Evolutionary conservation across 139 green algal genomes (phyloP).

Genomic region (Asterochloris sp.): DNA sequence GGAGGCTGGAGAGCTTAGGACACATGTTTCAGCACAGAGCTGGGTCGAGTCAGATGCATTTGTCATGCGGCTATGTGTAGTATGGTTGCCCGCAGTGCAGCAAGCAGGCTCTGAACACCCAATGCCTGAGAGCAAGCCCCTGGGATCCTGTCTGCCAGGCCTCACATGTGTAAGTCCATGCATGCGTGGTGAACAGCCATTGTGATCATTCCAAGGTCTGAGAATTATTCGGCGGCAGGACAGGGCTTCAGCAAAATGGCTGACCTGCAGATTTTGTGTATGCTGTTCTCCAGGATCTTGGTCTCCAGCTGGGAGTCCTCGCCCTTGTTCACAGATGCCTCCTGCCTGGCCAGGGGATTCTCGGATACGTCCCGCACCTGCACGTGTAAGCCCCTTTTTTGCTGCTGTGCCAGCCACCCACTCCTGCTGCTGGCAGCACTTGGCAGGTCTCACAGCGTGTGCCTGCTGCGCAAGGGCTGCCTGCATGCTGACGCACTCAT

Average conservation of each 20-base stretch:
- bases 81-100: too few relatives aligned
- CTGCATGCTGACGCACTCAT: too few relatives aligned
- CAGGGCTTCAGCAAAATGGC: background rate
- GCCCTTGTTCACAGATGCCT: constrained; percentile 14
- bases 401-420: too few relatives aligned
- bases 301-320: constrained; percentile 76
- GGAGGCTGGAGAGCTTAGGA: background rate
- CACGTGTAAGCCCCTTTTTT: background rate
- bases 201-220: background rate
- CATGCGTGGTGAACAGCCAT: too few relatives aligned
- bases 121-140: too few relatives aligned
- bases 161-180: too few relatives aligned
- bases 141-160: too few relatives aligned
- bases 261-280: constrained; percentile 82
- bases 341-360: constrained; percentile 51
- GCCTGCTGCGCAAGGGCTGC: too few relatives aligned
- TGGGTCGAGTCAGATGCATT: background rate
- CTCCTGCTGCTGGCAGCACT: too few relatives aligned
- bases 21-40: too few relatives aligned
- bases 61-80: background rate
- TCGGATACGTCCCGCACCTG: constrained; percentile 55
- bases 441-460: too few relatives aligned
- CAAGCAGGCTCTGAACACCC: too few relatives aligned
- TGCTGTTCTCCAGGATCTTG: constrained; percentile 79
- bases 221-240: background rate